A percentile compares a stretch with the other conserved stretches of the same genome.
Conservation (phyloP, 805 yeast genomes). For the Ogataea ganodermae region DNA sequence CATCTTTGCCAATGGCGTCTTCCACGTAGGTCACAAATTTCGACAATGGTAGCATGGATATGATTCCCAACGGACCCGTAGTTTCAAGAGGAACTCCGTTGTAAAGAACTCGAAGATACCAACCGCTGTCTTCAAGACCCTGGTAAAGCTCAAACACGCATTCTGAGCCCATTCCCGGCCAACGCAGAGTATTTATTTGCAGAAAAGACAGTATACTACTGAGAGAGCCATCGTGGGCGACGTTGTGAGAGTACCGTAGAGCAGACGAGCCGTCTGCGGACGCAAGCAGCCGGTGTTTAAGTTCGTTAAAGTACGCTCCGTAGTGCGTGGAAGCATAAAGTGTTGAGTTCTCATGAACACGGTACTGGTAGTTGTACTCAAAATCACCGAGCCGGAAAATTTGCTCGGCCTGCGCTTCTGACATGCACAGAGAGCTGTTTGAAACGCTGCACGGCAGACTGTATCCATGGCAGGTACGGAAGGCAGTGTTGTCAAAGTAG, state of each 20-base stretch:
- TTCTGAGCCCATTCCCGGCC: conserved; percentile 54
- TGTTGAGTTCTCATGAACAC: conserved; percentile 37
- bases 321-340: conserved; percentile 35
- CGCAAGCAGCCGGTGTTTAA: conserved; percentile 33
- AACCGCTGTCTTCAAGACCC: conserved; percentile 23
- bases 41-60: conserved; percentile 22
- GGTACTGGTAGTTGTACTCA: conserved; percentile 44
- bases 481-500: conserved; percentile 43
- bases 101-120: conserved; percentile 40
- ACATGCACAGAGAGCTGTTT: conserved; percentile 27
- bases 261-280: conserved; percentile 32
- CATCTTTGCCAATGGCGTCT: conserved; percentile 20
- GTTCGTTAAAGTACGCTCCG: conserved; percentile 42
- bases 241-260: conserved; percentile 40
- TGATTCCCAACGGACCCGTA: conserved; percentile 22
- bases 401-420: conserved; percentile 37
- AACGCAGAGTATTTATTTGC: conserved; percentile 37
- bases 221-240: conserved; percentile 46
- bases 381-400: conserved; percentile 46
- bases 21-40: conserved; percentile 21
- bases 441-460: conserved; percentile 33
- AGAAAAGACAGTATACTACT: conserved; percentile 38
- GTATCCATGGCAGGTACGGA: conserved; percentile 40
- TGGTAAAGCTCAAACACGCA: conserved; percentile 42
- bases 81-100: conserved; percentile 30